Conservation (phyloP, 2,329 filamentous ascomycete species). For the Pseudogymnoascus sp. region DNA sequence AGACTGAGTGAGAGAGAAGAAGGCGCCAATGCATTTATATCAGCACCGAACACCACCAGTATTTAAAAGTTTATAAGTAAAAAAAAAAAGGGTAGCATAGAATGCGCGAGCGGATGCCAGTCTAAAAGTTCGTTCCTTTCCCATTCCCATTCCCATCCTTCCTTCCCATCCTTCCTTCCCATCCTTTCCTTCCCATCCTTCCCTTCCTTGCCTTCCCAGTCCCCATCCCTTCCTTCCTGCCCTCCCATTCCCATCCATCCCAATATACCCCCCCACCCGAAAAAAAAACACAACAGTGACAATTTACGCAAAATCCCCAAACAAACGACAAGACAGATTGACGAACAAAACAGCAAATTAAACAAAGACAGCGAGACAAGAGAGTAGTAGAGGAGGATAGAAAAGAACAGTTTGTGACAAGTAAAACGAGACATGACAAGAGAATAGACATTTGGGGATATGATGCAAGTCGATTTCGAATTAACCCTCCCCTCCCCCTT, state of each 20-base stretch:
- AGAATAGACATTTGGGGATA: neutral
- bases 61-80: neutral
- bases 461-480: neutral
- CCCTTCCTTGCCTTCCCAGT: too few species aligned
- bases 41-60: neutral
- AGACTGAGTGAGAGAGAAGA: neutral
- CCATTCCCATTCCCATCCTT: neutral
- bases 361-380: neutral
- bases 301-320: neutral
- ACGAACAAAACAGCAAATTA: neutral
- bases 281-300: neutral
- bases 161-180: neutral
- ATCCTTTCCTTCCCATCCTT: neutral
- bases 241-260: too few species aligned
- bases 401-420: neutral
- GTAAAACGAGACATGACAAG: neutral
- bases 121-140: neutral
- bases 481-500: neutral
- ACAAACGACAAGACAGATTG: neutral
- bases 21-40: neutral
- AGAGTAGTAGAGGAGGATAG: neutral
- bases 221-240: too few species aligned
- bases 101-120: neutral
- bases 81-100: neutral
- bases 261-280: too few species aligned